These are phyloP conservation scores for Xylaria sp. DNA, from an alignment of 2,329 filamentous ascomycete genomes.

Conservation along the genomic window DNA sequence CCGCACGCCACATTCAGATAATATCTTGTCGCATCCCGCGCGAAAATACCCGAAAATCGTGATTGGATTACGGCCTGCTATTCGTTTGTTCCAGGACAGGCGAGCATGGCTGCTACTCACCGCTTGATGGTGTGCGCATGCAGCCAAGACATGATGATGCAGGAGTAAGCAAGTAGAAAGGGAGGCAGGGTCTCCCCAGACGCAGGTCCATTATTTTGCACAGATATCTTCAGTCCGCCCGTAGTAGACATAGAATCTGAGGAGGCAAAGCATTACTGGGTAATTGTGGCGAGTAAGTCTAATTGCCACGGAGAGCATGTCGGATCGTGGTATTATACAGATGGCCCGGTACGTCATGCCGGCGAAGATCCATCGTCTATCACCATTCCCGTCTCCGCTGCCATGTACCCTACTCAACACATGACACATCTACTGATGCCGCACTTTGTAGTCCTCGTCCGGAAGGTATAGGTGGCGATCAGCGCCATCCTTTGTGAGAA, in stretches of 20 bases:
- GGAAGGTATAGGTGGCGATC: conserved; percentile 96
- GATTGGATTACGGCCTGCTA: conserved; percentile 20
- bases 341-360: conserved; percentile 21
- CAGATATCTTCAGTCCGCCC: neutral
- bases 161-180: conserved; percentile 7
- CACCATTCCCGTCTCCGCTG: conserved; percentile 13
- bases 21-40: conserved; percentile 29
- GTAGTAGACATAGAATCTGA: neutral
- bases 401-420: conserved; percentile 25
- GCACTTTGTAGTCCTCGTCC: conserved; percentile 84
- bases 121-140: conserved; percentile 36
- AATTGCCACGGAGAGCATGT: conserved; percentile 14
- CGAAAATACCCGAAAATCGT: conserved; percentile 10
- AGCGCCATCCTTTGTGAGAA: conserved; percentile 88
- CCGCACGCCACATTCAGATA: neutral
- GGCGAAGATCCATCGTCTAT: conserved; percentile 26
- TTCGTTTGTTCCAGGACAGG: conserved; percentile 24
- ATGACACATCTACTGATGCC: conserved; percentile 67
- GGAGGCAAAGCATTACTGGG: neutral
- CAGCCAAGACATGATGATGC: conserved; percentile 31
- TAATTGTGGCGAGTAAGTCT: conserved; percentile 6
- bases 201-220: conserved; percentile 4
- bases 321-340: conserved; percentile 40
- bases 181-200: neutral
- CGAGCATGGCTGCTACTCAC: conserved; percentile 32